Conservation (phyloP, 768 basidiomycete genomes). For the Boletus sensibilis region DNA sequence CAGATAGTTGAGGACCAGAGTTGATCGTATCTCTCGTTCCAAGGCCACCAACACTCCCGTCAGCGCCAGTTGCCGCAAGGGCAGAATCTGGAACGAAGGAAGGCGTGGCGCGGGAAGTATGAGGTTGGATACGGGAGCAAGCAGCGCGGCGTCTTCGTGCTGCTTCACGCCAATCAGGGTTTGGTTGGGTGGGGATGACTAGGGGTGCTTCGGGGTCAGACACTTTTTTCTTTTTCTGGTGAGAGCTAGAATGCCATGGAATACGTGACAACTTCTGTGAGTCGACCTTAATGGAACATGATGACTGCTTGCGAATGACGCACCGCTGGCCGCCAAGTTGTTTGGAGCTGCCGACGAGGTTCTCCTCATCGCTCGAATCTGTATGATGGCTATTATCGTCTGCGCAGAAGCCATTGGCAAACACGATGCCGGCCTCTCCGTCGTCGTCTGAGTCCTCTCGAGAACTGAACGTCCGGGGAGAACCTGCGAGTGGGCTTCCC, state of each 20-base stretch:
- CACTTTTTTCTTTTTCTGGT: slow-evolving; percentile 40
- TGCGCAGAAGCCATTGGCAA: slow-evolving; percentile 20
- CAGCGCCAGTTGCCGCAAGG: slow-evolving; percentile 52
- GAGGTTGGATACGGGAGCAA: slow-evolving; percentile 15
- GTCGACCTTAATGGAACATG: slow-evolving; percentile 54
- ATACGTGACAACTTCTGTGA: slow-evolving; percentile 55
- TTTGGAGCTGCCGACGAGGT: slow-evolving; percentile 71
- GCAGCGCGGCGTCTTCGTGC: slow-evolving; percentile 56
- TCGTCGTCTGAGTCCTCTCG: slow-evolving; percentile 31
- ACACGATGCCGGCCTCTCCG: slow-evolving; percentile 25
- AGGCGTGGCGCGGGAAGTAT: slow-evolving; percentile 7
- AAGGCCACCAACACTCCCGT: slow-evolving; percentile 76
- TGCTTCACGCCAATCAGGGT: slow-evolving; percentile 86
- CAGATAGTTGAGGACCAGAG: slow-evolving; percentile 66
- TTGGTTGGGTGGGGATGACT: slow-evolving; percentile 83
- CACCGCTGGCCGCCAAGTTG: slow-evolving; percentile 82
- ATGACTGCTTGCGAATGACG: slow-evolving; percentile 38
- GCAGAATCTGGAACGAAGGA: slow-evolving; percentile 69
- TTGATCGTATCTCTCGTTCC: slow-evolving; percentile 77
- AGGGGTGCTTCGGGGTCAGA: slow-evolving; percentile 56
- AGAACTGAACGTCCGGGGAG: slow-evolving; percentile 38
- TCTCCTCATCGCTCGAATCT: slow-evolving; percentile 62
- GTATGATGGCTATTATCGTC: slow-evolving; percentile 26
- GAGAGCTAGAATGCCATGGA: slow-evolving; percentile 35
- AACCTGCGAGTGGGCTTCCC: slow-evolving; percentile 57